Percentiles rank a stretch among this genome's conserved stretches.
These are phyloP conservation scores for Wickerhamiella cacticola DNA, from an alignment of 805 yeast species.

Conservation along the genomic window DNA sequence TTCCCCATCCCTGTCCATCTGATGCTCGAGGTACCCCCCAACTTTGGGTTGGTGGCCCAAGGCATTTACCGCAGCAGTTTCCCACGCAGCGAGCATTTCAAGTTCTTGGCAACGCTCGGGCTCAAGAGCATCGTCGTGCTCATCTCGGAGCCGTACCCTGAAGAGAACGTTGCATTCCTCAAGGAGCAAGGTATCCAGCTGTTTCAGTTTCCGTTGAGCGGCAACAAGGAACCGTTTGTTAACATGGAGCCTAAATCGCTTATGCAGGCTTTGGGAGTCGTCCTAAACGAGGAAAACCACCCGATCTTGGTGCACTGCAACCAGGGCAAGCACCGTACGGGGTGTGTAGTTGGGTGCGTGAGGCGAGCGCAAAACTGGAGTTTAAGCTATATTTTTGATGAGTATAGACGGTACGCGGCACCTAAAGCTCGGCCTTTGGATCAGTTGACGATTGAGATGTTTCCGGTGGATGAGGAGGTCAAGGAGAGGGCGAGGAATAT, in stretches of 20 bases:
- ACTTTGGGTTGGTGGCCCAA: conserved; percentile 73
- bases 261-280: conserved; percentile 69
- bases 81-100: conserved; percentile 75
- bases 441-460: conserved; percentile 88
- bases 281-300: conserved; percentile 74
- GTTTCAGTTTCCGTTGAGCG: conserved; percentile 85
- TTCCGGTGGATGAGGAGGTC: conserved; percentile 43
- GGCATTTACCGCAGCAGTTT: conserved; percentile 78
- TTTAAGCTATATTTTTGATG: conserved; percentile 86
- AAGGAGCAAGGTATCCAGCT: conserved; percentile 48
- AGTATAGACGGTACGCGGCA: conserved; percentile 83
- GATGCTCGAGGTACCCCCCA: conserved; percentile 52
- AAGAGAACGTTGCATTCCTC: conserved; percentile 55
- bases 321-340: conserved; percentile 93
- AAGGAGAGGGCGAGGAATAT: conserved; percentile 1
- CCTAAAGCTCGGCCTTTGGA: conserved; percentile 94
- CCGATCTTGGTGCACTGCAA: conserved; percentile 92
- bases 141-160: conserved; percentile 86
- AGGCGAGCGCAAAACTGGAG: conserved; percentile 88
- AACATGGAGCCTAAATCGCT: conserved; percentile 48
- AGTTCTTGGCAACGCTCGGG: conserved; percentile 47
- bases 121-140: conserved; percentile 69
- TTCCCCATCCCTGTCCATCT: background rate
- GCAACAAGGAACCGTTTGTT: conserved; percentile 50
- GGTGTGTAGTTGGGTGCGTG: conserved; percentile 88